Conservation (phyloP, 1,139 yeast genomes). For the Zygosaccharomyces pseudobailii region DNA sequence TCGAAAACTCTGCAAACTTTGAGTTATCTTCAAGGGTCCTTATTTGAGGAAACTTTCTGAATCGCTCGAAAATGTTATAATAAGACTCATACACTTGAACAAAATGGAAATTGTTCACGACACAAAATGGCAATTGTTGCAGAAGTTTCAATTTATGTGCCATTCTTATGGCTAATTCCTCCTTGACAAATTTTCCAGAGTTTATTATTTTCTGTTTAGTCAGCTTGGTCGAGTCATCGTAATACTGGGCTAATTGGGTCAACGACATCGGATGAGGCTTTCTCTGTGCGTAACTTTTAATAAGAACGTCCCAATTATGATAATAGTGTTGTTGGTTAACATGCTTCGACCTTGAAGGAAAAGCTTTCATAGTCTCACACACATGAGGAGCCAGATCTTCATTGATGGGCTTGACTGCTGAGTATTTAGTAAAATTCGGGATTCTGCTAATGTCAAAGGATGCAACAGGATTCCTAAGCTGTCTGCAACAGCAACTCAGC, state of each 20-base stretch:
- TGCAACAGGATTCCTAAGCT: conserved; percentile 16
- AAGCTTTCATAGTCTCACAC: conserved; percentile 30
- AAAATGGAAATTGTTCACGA: conserved; percentile 78
- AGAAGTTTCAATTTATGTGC: conserved; percentile 76
- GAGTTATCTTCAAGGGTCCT: conserved; percentile 68
- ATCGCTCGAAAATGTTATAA: conserved; percentile 78
- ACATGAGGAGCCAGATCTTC: conserved; percentile 33
- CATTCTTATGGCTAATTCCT: conserved; percentile 78
- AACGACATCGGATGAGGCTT: conserved; percentile 86
- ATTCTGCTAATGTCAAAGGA: conserved; percentile 25
- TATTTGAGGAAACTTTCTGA: conserved; percentile 67
- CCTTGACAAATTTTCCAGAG: conserved; percentile 82
- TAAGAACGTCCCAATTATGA: conserved; percentile 60
- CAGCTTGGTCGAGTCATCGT: conserved; percentile 50
- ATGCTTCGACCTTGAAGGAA: conserved; percentile 34
- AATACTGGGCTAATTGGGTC: conserved; percentile 84
- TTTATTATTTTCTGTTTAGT: conserved; percentile 73
- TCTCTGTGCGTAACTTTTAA: conserved; percentile 59
- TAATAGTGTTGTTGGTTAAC: conserved; percentile 67
- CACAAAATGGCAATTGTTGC: conserved; percentile 78
- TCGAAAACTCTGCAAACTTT: conserved; percentile 59
- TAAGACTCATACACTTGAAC: conserved; percentile 86
- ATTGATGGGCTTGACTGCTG: conserved; percentile 29
- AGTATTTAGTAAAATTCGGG: conserved; percentile 33
- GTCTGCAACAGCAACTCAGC: not conserved